These are phyloP conservation scores for Clitoria ternatea DNA, from an alignment of 306 rosid genomes.

Conservation along the genomic window DNA sequence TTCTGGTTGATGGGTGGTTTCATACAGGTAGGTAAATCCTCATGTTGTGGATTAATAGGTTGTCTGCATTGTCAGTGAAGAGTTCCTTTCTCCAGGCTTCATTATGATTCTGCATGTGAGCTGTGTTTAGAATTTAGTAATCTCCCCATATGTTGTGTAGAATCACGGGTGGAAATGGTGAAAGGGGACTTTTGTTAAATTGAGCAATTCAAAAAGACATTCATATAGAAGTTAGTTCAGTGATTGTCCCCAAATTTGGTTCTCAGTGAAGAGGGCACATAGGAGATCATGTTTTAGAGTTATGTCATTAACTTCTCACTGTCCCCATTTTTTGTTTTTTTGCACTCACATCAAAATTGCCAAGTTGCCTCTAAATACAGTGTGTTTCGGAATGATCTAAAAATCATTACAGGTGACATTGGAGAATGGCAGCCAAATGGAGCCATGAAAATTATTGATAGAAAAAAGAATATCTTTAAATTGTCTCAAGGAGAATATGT, in stretches of 20 bases:
- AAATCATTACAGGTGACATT: constrained; percentile 69
- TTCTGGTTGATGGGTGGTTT: constrained; percentile 89
- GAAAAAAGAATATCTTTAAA: constrained; percentile 88
- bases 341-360: neutral
- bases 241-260: neutral
- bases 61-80: neutral
- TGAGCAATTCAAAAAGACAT: neutral
- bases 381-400: constrained; percentile 18
- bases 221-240: neutral
- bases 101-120: neutral
- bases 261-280: neutral
- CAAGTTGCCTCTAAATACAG: neutral
- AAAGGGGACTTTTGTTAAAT: neutral
- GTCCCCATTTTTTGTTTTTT: neutral
- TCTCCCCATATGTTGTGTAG: neutral
- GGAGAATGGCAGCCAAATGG: constrained; percentile 95
- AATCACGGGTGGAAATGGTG: neutral
- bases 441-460: constrained; percentile 84
- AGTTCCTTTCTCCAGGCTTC: neutral
- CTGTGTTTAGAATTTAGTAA: neutral
- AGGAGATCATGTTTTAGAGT: neutral
- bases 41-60: neutral
- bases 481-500: constrained; percentile 95
- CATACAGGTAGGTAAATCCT: constrained; percentile 90
- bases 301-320: neutral